Base-by-base conservation (phyloP, 805 yeast genomes). In the Pichia pseudocactophila region DNA sequence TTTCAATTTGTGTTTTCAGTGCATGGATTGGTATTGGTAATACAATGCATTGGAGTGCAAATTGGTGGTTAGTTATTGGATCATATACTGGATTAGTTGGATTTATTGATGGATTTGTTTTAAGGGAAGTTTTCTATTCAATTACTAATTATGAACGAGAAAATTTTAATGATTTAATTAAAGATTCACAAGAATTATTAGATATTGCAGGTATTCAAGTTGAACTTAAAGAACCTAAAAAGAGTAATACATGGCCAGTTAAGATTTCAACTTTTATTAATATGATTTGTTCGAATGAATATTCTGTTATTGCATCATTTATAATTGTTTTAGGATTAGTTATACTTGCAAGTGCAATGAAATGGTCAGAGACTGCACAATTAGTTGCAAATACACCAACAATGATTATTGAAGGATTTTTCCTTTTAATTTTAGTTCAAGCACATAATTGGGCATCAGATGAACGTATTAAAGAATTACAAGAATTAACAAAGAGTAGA, bases 21-120 rank as follows among this genome's bases (percentile, higher is more conserved):
- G 61, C 50, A 22, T 67, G 72, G 72, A 10, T 64, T n/a, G 56
- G 53, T 22, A 53, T 65, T 28, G 72, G 72, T 30, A 37, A 47
- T 25, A 43, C 55, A 17, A 54, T 66, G 62, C 18, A 52, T 22
- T 68, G 62, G 61, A 48, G 49, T 45, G 59, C 56, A 38, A 54
- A 64, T 42, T 67, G 71, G 71, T 67, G 70, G 70, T 50, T 67
- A 32, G 64, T 68, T 35, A 66, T 65, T 44, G 71, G 72, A 37
- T 66, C 72, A 2, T 67, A 68, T 46, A 64, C 71, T 1, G 72
- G 72, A 19, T 52, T 67, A 17, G 54, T 66, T 31, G 71, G 71
- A 2, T 66, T 65, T 45, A 37, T 62, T 36, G 71, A 67, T 47
- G 70, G 70, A 2, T 65, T 64, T 46, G 61, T 61, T 36, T 50